Percentiles rank a stretch among this genome's conserved stretches.
phyloP scores from a whole-genome alignment of 257 asterid species.

The Nicotiana attenuata region DNA sequence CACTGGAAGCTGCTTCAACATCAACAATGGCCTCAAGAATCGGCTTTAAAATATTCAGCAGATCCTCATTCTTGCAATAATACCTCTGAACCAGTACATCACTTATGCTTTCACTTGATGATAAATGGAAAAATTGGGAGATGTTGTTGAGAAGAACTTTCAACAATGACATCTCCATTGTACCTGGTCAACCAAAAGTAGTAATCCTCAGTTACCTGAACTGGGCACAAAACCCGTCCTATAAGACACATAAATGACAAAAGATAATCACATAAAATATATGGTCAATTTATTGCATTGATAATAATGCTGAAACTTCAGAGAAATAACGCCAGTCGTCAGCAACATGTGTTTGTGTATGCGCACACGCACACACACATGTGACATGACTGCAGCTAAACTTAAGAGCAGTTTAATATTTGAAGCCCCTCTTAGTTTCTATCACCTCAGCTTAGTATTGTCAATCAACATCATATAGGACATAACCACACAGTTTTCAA shows the following conservation, averaged over 20 bases:
- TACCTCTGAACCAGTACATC: constrained; percentile 19
- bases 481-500: too few relatives aligned
- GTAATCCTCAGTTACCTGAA: constrained; percentile 2
- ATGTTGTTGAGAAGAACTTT: constrained; percentile 21
- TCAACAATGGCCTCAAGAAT: constrained; percentile 24
- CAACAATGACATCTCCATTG: constrained; percentile 32
- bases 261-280: background rate
- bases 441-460: background rate
- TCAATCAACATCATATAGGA: background rate
- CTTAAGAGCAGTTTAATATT: background rate
- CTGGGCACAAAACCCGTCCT: background rate
- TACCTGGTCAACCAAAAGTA: constrained; percentile 11
- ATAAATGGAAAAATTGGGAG: constrained; percentile 22
- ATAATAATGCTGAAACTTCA: background rate
- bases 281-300: background rate
- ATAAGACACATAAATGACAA: background rate
- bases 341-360: background rate
- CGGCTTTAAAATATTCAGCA: constrained; percentile 28
- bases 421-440: background rate
- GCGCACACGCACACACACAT: background rate
- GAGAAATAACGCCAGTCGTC: background rate
- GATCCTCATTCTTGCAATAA: constrained; percentile 22
- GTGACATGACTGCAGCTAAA: background rate
- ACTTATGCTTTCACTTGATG: constrained; percentile 21
- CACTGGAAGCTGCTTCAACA: constrained; percentile 25